These are phyloP conservation scores for Serendipita indica DNA, from an alignment of 768 basidiomycete species.

Conservation along the genomic window DNA sequence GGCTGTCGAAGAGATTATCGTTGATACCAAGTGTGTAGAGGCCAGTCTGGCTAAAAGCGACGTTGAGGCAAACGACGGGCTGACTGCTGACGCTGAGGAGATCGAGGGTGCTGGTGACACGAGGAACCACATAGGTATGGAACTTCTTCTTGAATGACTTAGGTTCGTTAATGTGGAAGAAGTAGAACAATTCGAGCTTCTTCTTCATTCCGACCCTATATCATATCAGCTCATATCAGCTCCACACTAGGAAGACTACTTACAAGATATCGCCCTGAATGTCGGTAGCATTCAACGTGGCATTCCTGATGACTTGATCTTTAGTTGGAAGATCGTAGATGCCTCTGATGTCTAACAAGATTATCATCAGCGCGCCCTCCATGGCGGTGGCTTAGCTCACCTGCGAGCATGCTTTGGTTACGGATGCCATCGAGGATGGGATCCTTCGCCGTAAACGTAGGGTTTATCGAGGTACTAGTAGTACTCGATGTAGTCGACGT, in stretches of 20 bases:
- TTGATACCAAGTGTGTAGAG: slow-evolving; percentile 15
- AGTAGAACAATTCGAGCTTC: slow-evolving; percentile 15
- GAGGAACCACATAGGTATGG: background rate
- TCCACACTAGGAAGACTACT: background rate
- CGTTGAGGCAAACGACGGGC: slow-evolving; percentile 16
- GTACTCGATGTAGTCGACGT: background rate
- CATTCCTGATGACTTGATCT: slow-evolving; percentile 8
- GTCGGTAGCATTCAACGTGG: slow-evolving; percentile 13
- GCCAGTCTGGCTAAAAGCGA: slow-evolving; percentile 18
- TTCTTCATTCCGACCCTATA: slow-evolving; percentile 19
- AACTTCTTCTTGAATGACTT: slow-evolving; percentile 15
- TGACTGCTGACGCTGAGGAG: slow-evolving; percentile 11
- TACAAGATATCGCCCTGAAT: slow-evolving; percentile 17
- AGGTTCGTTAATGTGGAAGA: slow-evolving; percentile 19
- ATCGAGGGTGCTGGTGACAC: background rate
- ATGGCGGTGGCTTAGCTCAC: background rate
- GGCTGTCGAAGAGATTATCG: slow-evolving; percentile 15
- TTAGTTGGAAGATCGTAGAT: slow-evolving; percentile 3
- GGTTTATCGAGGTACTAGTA: background rate
- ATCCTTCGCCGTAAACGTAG: background rate
- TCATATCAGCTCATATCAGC: background rate
- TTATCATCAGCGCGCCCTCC: background rate
- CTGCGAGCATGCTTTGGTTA: background rate
- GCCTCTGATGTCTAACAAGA: slow-evolving; percentile 2
- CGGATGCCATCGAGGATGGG: slow-evolving; percentile 9